phyloP scores from a whole-genome alignment of 2,329 filamentous ascomycete genomes.

The Didymellaceae sp. region DNA sequence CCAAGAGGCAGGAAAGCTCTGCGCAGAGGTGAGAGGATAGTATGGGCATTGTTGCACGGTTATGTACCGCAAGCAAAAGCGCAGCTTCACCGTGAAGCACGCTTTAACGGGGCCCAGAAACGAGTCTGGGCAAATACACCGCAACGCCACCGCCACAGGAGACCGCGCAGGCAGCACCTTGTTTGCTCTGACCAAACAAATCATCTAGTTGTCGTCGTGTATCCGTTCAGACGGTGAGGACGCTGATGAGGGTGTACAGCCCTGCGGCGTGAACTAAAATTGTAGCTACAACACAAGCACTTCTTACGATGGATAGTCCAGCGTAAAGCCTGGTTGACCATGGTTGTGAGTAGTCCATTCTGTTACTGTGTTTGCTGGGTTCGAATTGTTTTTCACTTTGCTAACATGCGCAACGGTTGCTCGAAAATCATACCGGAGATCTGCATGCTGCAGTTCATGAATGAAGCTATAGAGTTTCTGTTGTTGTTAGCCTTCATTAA shows the following conservation, averaged over 20 bases:
- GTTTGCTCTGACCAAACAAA: neutral
- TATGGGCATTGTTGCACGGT: neutral
- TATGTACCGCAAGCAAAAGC: conserved; percentile 5
- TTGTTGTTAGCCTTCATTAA: too few relatives aligned
- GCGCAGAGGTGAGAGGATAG: neutral
- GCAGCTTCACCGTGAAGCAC: conserved; percentile 6
- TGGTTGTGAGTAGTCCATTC: too few relatives aligned
- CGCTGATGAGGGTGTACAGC: conserved; percentile 2
- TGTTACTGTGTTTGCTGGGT: too few relatives aligned
- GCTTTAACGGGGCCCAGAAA: neutral
- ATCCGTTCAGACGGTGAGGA: neutral
- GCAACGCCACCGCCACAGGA: neutral
- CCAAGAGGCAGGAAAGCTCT: neutral
- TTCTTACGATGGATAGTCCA: too few relatives aligned
- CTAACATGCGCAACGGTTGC: too few relatives aligned
- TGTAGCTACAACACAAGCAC: too few relatives aligned
- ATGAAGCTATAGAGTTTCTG: too few relatives aligned
- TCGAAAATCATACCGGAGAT: too few relatives aligned
- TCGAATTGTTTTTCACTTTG: too few relatives aligned
- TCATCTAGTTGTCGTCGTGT: neutral
- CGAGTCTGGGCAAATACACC: neutral
- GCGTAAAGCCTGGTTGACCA: too few relatives aligned
- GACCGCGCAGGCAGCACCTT: neutral
- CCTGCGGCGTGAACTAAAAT: conserved; percentile 14
- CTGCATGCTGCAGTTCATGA: too few relatives aligned